Percentiles rank a stretch among this genome's conserved stretches.
Conservation (phyloP, 805 yeast genomes). For the Hanseniaspora valbyensis region DNA sequence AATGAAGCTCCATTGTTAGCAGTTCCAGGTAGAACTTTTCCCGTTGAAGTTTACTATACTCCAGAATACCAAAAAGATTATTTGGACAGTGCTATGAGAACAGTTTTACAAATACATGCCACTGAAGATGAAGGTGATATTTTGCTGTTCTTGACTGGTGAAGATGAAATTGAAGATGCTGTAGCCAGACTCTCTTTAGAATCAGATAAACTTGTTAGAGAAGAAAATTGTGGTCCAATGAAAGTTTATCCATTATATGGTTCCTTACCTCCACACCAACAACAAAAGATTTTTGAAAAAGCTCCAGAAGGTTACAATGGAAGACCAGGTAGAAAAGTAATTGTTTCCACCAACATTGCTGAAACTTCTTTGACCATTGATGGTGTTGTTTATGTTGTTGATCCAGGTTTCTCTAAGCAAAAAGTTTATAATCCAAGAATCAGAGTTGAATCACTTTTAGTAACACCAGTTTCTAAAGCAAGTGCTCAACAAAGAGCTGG, state of each 20-base stretch:
- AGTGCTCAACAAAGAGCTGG: slow-evolving; percentile 98
- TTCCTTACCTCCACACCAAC: slow-evolving; percentile 91
- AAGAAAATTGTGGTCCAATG: slow-evolving; percentile 81
- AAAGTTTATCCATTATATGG: slow-evolving; percentile 90
- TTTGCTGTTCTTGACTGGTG: slow-evolving; percentile 81
- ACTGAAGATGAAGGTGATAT: slow-evolving; percentile 92
- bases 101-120: slow-evolving; percentile 92
- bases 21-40: slow-evolving; percentile 96
- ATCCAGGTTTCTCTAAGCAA: slow-evolving; percentile 94
- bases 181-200: slow-evolving; percentile 79
- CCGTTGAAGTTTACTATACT: slow-evolving; percentile 92
- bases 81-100: slow-evolving; percentile 86
- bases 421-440: slow-evolving; percentile 94
- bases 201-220: slow-evolving; percentile 78
- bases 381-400: slow-evolving; percentile 94
- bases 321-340: slow-evolving; percentile 88
- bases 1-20: slow-evolving; percentile 86
- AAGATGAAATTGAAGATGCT: slow-evolving; percentile 96
- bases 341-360: slow-evolving; percentile 89
- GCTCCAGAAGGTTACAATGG: slow-evolving; percentile 72
- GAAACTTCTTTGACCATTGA: slow-evolving; percentile 96
- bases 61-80: slow-evolving; percentile 95
- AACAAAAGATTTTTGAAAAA: slow-evolving; percentile 82
- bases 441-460: slow-evolving; percentile 85
- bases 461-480: slow-evolving; percentile 93